Evolutionary conservation across 768 basidiomycete species (phyloP), one percentile per base, ranked within the genome.

Genomic region (Lactifluus piperatus): DNA sequence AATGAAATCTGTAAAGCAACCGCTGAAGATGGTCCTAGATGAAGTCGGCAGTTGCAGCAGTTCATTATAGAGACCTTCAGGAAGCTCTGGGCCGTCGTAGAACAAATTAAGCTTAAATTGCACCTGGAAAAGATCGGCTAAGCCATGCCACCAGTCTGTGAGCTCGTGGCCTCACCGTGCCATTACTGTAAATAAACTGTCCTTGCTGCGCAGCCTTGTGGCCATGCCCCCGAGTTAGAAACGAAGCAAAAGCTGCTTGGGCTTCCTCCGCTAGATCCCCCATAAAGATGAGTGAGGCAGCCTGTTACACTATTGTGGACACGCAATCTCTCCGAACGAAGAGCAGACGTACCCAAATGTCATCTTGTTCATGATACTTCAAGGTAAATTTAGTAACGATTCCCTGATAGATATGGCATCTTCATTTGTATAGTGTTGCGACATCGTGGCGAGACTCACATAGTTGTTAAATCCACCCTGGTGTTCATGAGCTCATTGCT

Each of bases 81-180:
- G 79, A 1, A 73, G 74, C 0, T 62, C 71, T 16, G 81, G 81
- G 0, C 65, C 79, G 62, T 84, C 78, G 62, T 85, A 84, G 67
- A 84, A 84, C n/a, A 83, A 26, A 16, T 11, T 24, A 10, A 56
- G 7, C 18, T 24, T 48, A 11, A 60, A 54, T 10, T 13, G 9
- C 26, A 53, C 46, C 62, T 59, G 2, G 8, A 20, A 20, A 9
- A 77, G 3, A 30, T 56, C 32, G 58, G 20, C 43, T 44, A 39
- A 59, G 9, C 34, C 24, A 32, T 13, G 5, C 58, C 49, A 30
- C n/a, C 30, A 36, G 62, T 68, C 77, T 79, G 80, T 36, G 8
- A 44, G 24, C 10, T 24, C 81, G 22, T 10, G 11, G 5, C 3
- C 60, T 57, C 36, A 54, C 53, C 14, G 39, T 50, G 48, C 41